Evolutionary conservation across 1,284 basidiomycete species (phyloP), one percentile per base, ranked within the genome.

Genomic region (Moesziomyces parantarcticus): DNA sequence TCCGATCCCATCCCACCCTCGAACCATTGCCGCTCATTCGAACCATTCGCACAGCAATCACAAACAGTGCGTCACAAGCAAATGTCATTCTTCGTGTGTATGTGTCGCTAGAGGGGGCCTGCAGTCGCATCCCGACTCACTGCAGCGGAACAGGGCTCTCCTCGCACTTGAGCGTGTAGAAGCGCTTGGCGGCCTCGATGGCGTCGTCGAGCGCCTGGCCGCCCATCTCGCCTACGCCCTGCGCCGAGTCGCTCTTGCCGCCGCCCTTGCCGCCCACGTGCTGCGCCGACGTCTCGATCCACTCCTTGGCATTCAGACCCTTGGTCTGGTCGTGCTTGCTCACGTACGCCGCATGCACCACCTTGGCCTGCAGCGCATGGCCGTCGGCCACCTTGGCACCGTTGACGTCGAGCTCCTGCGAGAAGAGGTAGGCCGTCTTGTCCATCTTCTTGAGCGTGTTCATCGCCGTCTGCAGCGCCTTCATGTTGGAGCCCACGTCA

Each of bases 401-500:
- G 46, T 52, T 60, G 6, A 58, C 42, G 25, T 63, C 63, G 25
- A 62, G 50, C 77, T 96, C 92, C 20, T 89, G 87, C 79, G 90
- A 92, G 87, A 99, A 92, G 23, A 97, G 89, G 85, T 97, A 99
- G 22, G 92, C 88, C 4, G 92, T 89, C 85, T 95, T 97, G 58
- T 87, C 87, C 18, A 92, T 87, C 80, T 92, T 90, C 86, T 90
- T 93, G 40, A 89, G 90, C 71, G 92, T 89, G 18, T 88, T 85
- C n/a, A 91, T 88, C 22, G 92, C 88, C 44, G 88, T 88, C 85
- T 92, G 91, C 29, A 94, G 86, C 48, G 91, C 89, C 56, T 83
- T 83, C 64, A 71, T 61, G 64, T 82, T 83, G 55, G 76, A 52
- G 21, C 75, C 79, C 3, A 78, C 71, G 46, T 92, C 88, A 29